Evolutionary conservation across 495 filamentous ascomycete genomes (phyloP).

Genomic region (Xylaria nigripes): DNA sequence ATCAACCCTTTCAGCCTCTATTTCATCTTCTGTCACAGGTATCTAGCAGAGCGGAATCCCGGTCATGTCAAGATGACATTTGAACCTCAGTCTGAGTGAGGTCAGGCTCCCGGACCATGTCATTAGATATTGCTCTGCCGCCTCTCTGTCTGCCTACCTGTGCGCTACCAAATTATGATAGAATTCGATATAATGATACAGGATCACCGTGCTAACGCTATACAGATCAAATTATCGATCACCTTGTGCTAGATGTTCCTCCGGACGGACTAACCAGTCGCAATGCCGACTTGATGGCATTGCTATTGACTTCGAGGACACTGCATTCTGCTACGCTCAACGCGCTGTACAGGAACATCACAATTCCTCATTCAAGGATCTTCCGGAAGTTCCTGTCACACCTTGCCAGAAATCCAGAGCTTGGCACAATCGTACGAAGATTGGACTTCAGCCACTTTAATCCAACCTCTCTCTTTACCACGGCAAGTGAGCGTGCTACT

Average conservation of each 20-base stretch:
- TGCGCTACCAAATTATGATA: slow-evolving; percentile 4
- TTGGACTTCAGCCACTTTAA: slow-evolving; percentile 88
- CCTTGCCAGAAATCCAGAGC: slow-evolving; percentile 55
- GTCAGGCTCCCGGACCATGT: not conserved
- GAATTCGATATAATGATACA: not conserved
- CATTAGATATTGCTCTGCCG: not conserved
- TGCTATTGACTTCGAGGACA: slow-evolving; percentile 66
- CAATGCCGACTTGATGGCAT: slow-evolving; percentile 73
- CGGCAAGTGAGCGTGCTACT: slow-evolving; percentile 68
- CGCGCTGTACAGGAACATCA: slow-evolving; percentile 75
- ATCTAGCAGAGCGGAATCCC: not conserved
- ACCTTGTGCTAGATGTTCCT: slow-evolving; percentile 66
- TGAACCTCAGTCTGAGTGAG: not conserved
- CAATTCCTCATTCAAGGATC: slow-evolving; percentile 77
- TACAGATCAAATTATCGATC: slow-evolving; percentile 62
- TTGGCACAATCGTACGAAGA: slow-evolving; percentile 72
- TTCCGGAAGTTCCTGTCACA: slow-evolving; percentile 78
- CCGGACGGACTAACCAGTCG: slow-evolving; percentile 69
- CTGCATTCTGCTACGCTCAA: slow-evolving; percentile 68
- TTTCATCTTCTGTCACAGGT: not conserved
- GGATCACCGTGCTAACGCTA: not conserved
- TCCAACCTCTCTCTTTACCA: slow-evolving; percentile 70
- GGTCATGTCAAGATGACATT: not conserved
- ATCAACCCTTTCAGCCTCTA: not conserved
- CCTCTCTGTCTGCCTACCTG: not conserved